Base-by-base conservation (phyloP, 371 early-diverging fungal species). In the Cladochytrium tenue region DNA sequence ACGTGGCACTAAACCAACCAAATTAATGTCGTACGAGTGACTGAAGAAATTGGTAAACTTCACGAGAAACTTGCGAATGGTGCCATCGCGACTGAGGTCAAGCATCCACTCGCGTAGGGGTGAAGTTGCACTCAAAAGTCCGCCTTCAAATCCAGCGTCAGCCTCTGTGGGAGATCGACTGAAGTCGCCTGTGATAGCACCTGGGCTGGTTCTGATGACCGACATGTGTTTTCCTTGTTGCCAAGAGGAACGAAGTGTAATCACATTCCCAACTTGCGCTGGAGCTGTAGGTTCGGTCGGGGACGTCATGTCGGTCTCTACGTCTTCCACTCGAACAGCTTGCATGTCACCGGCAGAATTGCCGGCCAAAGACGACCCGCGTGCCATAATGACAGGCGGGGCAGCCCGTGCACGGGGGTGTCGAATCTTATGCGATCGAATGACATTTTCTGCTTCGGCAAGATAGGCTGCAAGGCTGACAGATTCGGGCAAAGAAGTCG, bases 11-110 rank as follows among this genome's bases (percentile, higher is more conserved):
- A 26, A 53, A 31, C 59, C 30, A 3, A 70, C 70, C 68, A 97
- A 68, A 72, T 97, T 97, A 63, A 94, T 85, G 52, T 91, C 91
- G 30, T 89, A 88, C 15, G 94, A 89, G 68, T 95, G 94, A 0
- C 88, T 86, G 75, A 94, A 95, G 64, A 93, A 95, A 58, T 66
- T 70, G 2, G 65, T 13, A 20, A 79, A 56, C 58, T 78, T 79
- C 33, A 27, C 56, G 50, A 82, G 28, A 25, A 82, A 51, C 63
- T 78, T 82, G 53, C 58, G 57, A 51, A 80, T 56, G 27, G 78
- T 78, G 23, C 69, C 34, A 34, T 74, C 78, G 36, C 61, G 51
- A 30, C 43, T 33, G 33, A 70, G 31, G 43, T 70, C 70, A 7
- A 65, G 10, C 64, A 70, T 65, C n/a, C 36, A 28, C 1, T 61